Evolutionary conservation across 257 asterid species (phyloP), one percentile per base, ranked within the genome.

Genomic region (Lantana camara): DNA sequence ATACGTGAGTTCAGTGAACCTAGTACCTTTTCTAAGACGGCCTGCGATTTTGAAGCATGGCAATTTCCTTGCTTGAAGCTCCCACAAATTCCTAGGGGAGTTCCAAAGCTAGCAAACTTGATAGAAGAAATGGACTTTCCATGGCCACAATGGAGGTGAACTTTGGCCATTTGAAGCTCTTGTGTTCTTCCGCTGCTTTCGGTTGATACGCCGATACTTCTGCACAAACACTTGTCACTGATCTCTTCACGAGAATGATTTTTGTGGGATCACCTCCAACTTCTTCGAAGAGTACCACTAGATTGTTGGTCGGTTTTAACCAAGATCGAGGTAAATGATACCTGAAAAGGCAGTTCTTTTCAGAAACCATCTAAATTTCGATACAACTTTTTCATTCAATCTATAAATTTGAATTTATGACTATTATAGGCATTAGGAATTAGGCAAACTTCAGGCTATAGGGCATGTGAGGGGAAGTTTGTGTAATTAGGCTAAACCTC

Each of bases 61-160:
- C 98, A 92, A 23, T 86, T 67, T 73, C 98, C 98, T 75, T 89
- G 80, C 75, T 77, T 79, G 80, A 92, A 89, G 75, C 79, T 84
- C 72, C 98, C 98, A 51, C 98, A 92, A 38, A 91, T 89, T 63
- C 98, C 98, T 3, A 64, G 41, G 34, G 97, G 95, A 51, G 96
- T 92, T 64, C 98, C 98, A 9, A 88, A 91, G 87, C 98, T 91
- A 14, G 98, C 98, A 72, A 91, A 91, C 77, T 89, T 85, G 77
- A 92, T 89, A 41, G 96, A 80, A 70, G 98, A 80, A 60, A 92
- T 92, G 27, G 83, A 72, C 69, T 82, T 84, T 9, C 92, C 88
- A 10, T 73, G 78, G 27, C 85, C 84, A 60, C 97, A 89, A 16
- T 52, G 85, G 59, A 91, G 96, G 72, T 66, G 96, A 37, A 82